Conservation (phyloP, 148 eudicot genomes). For the Vaccinium vitisidaea region DNA sequence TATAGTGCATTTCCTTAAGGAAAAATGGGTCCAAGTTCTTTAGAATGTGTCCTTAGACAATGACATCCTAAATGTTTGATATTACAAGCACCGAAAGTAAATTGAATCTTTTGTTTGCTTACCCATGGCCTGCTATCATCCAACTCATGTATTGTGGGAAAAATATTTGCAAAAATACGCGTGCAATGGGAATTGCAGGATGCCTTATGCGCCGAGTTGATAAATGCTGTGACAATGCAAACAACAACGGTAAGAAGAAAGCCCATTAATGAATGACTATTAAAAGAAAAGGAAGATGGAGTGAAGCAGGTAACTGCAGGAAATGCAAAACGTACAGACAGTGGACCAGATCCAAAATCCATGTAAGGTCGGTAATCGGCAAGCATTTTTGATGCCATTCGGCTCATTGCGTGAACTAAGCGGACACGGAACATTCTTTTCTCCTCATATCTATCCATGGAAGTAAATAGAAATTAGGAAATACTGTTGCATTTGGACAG, state of each 20-base stretch:
- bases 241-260: background rate
- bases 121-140: conserved; percentile 24
- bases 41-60: background rate
- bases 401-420: conserved; percentile 9
- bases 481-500: background rate
- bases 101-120: background rate
- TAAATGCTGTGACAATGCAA: background rate
- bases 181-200: conserved; percentile 18
- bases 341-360: conserved; percentile 14
- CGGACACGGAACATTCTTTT: conserved; percentile 16
- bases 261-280: background rate
- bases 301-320: background rate
- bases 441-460: conserved; percentile 17
- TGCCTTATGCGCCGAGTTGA: background rate
- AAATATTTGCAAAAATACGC: background rate
- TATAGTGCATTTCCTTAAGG: background rate
- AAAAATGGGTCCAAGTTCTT: background rate
- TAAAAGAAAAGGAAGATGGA: background rate
- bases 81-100: background rate
- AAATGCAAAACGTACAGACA: conserved; percentile 9
- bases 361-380: conserved; percentile 9
- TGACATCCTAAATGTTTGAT: background rate
- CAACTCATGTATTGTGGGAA: conserved; percentile 17
- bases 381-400: conserved; percentile 20
- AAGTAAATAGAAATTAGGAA: conserved; percentile 2